These are phyloP conservation scores for Candida montana DNA, from an alignment of 805 yeast genomes.

Conservation along the genomic window DNA sequence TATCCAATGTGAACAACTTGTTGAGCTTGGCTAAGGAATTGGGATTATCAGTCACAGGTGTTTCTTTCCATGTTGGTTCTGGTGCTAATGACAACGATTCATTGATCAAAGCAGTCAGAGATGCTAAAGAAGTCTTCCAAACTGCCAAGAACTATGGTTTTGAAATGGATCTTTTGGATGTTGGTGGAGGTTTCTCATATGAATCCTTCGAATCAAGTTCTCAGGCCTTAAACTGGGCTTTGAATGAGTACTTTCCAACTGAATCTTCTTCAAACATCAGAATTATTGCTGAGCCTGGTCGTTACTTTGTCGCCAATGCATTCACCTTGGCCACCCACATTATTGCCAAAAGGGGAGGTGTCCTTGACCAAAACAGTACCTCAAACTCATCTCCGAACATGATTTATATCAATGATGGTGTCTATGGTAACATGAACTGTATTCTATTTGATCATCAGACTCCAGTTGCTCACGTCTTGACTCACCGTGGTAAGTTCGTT, in stretches of 20 bases:
- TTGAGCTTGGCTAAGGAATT: slow-evolving; percentile 57
- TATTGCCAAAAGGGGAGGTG: slow-evolving; percentile 68
- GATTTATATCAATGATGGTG: slow-evolving; percentile 91
- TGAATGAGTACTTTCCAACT: slow-evolving; percentile 56
- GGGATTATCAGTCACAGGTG: slow-evolving; percentile 67
- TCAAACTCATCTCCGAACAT: slow-evolving; percentile 42
- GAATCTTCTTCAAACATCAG: slow-evolving; percentile 26
- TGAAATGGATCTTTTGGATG: slow-evolving; percentile 57
- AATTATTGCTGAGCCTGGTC: slow-evolving; percentile 90
- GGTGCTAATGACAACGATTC: slow-evolving; percentile 76
- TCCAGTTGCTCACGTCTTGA: slow-evolving; percentile 64
- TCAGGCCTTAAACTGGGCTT: slow-evolving; percentile 45
- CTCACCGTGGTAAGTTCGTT: slow-evolving; percentile 44
- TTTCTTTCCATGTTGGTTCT: slow-evolving; percentile 94
- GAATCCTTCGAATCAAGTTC: slow-evolving; percentile 59
- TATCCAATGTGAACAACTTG: slow-evolving; percentile 47
- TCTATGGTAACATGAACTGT: slow-evolving; percentile 93
- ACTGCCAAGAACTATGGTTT: slow-evolving; percentile 44
- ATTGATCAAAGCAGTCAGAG: slow-evolving; percentile 63
- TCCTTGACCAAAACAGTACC: slow-evolving; percentile 21
- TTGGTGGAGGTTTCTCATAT: slow-evolving; percentile 89
- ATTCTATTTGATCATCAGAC: slow-evolving; percentile 86
- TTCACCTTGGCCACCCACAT: slow-evolving; percentile 81
- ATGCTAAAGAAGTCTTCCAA: slow-evolving; percentile 65
- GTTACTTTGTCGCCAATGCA: slow-evolving; percentile 80